Evolutionary conservation across 139 green algal species (phyloP), one percentile per base, ranked within the genome.

Genomic region (Chlamydomonas applanata): DNA sequence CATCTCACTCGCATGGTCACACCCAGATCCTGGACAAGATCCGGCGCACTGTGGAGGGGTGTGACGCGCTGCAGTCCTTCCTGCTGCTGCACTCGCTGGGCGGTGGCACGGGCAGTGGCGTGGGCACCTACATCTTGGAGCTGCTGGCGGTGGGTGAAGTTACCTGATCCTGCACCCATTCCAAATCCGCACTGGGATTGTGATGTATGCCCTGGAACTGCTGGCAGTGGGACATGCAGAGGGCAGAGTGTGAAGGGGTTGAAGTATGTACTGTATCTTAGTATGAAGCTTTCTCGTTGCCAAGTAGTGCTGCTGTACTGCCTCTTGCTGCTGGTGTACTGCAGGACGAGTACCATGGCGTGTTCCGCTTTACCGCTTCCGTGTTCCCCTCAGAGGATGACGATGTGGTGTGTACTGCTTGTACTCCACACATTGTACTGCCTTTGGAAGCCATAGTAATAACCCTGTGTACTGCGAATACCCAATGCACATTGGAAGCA

Each of bases 371-470:
- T 76, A 86, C 85, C 3, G 66, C 72, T 11, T 88, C 81, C 25
- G 83, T 95, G 20, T 93, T 97, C 64, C 91, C 91, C 24, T 91
- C 82, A 13, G 82, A 91, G 49, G 89, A 95, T 22, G 88, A 94
- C 65, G 87, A 96, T 60, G 91, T 95, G 30, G 86, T 97, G 3
- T n/a, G n/a, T n/a, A n/a, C n/a, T n/a, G n/a, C n/a, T n/a, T n/a
- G n/a, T n/a, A n/a, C n/a, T n/a, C n/a, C n/a, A n/a, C n/a, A n/a
- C n/a, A n/a, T n/a, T n/a, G n/a, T n/a, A n/a, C n/a, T n/a, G n/a
- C n/a, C n/a, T n/a, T n/a, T n/a, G n/a, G n/a, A n/a, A n/a, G n/a
- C n/a, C n/a, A n/a, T n/a, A n/a, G n/a, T n/a, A n/a, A n/a, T n/a
- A n/a, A n/a, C n/a, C n/a, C n/a, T n/a, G n/a, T n/a, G n/a, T n/a